Percentiles rank a stretch among this genome's conserved stretches.
phyloP scores from a whole-genome alignment of 2,329 filamentous ascomycete species.

The Colletotrichum camelliae region DNA sequence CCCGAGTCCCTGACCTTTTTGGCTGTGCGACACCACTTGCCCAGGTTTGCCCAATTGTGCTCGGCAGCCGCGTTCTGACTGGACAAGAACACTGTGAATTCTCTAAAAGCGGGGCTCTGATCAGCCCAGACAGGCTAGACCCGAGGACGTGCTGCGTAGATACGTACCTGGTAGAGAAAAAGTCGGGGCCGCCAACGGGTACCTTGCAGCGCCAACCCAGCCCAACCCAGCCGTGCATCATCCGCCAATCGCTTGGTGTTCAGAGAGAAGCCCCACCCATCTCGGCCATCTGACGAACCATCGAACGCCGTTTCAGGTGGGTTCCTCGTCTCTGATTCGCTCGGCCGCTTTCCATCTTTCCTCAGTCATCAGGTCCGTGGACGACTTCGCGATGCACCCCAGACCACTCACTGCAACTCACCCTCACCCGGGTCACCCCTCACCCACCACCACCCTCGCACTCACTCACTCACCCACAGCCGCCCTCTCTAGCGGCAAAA shows the following conservation, averaged over 20 bases:
- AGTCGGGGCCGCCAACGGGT: neutral
- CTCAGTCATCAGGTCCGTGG: neutral
- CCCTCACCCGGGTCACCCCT: neutral
- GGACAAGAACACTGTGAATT: neutral
- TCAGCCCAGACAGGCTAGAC: neutral
- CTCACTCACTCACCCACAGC: neutral
- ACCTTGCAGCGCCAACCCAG: constrained; percentile 18
- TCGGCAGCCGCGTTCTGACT: neutral
- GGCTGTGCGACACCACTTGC: neutral
- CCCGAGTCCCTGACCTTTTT: neutral
- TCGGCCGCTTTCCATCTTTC: neutral
- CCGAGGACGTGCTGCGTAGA: no score
- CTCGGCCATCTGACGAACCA: constrained; percentile 14
- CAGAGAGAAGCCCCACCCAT: neutral
- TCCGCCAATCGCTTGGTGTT: constrained; percentile 11
- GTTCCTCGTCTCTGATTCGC: constrained; percentile 10
- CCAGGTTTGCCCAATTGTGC: neutral
- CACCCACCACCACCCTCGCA: neutral
- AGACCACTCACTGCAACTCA: neutral
- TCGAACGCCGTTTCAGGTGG: constrained; percentile 13
- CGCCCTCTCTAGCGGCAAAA: neutral
- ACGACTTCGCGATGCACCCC: neutral
- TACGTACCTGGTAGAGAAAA: neutral
- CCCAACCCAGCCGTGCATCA: constrained; percentile 1
- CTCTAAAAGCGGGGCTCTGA: neutral